These are phyloP conservation scores for Candida boidinii DNA, from an alignment of 805 yeast genomes.

Conservation along the genomic window DNA sequence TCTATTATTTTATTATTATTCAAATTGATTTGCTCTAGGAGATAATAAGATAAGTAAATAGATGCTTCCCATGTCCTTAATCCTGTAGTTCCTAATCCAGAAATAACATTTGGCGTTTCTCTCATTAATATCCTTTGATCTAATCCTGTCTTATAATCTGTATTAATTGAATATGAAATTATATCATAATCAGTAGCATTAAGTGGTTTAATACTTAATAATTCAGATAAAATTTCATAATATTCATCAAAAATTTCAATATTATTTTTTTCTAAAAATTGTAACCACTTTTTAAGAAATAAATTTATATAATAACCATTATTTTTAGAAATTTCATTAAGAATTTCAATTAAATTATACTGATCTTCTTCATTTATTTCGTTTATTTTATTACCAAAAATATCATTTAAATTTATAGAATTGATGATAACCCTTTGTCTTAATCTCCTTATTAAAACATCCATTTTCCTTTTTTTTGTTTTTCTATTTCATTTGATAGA, in stretches of 20 bases:
- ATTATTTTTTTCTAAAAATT: slow-evolving; percentile 19
- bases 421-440: slow-evolving; percentile 23
- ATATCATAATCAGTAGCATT: slow-evolving; percentile 31
- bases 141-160: neutral
- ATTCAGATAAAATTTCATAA: slow-evolving; percentile 32
- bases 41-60: slow-evolving; percentile 47
- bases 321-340: slow-evolving; percentile 16
- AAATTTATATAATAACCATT: slow-evolving; percentile 46
- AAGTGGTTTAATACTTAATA: slow-evolving; percentile 25
- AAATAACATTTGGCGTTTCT: slow-evolving; percentile 57
- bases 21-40: neutral
- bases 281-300: slow-evolving; percentile 35
- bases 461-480: slow-evolving; percentile 12
- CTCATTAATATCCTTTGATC: slow-evolving; percentile 26
- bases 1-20: slow-evolving; percentile 1
- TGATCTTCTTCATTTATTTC: slow-evolving; percentile 13
- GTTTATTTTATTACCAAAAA: neutral
- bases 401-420: slow-evolving; percentile 5
- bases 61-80: slow-evolving; percentile 94
- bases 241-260: slow-evolving; percentile 29
- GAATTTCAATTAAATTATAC: slow-evolving; percentile 10
- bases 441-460: slow-evolving; percentile 14
- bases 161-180: slow-evolving; percentile 23
- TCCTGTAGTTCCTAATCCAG: slow-evolving; percentile 83
- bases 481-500: no score